Base-by-base conservation (phyloP, 805 yeast species). In the Tetrapisispora nanseiensis region DNA sequence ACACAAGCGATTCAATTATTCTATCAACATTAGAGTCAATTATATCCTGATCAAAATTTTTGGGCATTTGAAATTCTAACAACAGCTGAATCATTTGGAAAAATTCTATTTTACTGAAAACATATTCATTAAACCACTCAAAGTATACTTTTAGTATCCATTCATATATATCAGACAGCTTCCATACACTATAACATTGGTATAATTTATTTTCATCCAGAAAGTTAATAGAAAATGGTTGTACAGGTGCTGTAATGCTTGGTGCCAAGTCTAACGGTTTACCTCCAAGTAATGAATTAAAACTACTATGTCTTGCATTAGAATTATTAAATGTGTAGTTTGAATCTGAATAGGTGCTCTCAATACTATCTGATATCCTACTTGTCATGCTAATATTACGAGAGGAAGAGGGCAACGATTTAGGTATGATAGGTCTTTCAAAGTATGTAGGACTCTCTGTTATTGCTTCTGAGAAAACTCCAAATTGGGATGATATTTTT, bases 211-310 rank as follows among this genome's bases (percentile, higher is more conserved):
- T 60, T 18, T 68, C 68, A 13, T 66, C 67, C 29, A 79, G 55
- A 0, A 70, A 59, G 11, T 72, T 67, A 0, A 81, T 70, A 3
- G 75, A 59, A 47, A 78, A 79, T 3, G 82, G 82, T 8, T 78
- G 63, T 35, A 71, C 67, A 0, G 85, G 84, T 16, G 76, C 55
- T 3, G 63, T 61, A 16, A 61, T 55, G 42, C 64, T 62, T 2
- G 65, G 63, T 20, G 53, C 60, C 16, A 54, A 42, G 11, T 58
- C 57, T 23, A 59, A 46, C 6, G 65, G 66, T 30, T 52, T 58
- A 20, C 56, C 61, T 19, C 66, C 66, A 10, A 53, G 37, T 7
- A 61, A 37, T 1, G 63, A 59, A 37, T 55, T 59, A 34, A 54
- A 60, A 41, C 64, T 61, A 18, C 60, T 54, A 20, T 58, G 61